Evolutionary conservation across 2,329 filamentous ascomycete genomes (phyloP), one percentile per base, ranked within the genome.

Genomic region (Talaromyces sp.): DNA sequence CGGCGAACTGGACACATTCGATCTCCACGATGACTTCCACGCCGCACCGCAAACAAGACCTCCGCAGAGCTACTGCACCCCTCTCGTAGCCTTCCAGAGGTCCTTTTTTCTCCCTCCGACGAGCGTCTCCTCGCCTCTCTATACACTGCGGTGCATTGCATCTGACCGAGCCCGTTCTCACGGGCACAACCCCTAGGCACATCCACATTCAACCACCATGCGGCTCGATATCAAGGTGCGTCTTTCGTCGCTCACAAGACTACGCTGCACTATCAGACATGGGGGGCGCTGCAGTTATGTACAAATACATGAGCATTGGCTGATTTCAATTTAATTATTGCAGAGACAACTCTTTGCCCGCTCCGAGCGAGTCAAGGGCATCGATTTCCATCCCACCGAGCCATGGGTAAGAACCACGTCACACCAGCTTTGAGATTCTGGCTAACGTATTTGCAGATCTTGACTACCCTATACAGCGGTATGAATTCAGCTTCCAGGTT

Each of bases 401-500:
- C 92, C 92, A 86, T 97, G 93, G 91, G 90, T 92, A 77, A 74
- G 79, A 67, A 41, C 53, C 19, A 50, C 67, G 38, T 54, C 53
- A 50, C 35, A 19, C 26, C 54, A 51, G n/a, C 14, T 31, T 41
- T 6, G 53, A 12, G 32, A 50, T n/a, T 14, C 41, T 63, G 65
- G 48, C 69, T 73, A 46, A 63, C 52, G 27, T 19, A 64, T 73
- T n/a, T 54, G 55, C 71, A 79, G 85, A 87, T 88, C 65, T 85
- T 97, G 72, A 97, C 93, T 32, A 97, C 94, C 26, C 82, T 99
- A 65, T 99, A 99, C 79, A 96, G 91, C 81, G 92, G 90, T 92
- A 86, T 75, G 83, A 66, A 51, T 32, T 51, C 27, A 19, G 21
- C 54, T 56, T 62, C 27, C 43, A 58, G 58, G 59, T 43, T 46